Conservation (phyloP, 2,329 filamentous ascomycete genomes). For the Xylariaceae sp. region DNA sequence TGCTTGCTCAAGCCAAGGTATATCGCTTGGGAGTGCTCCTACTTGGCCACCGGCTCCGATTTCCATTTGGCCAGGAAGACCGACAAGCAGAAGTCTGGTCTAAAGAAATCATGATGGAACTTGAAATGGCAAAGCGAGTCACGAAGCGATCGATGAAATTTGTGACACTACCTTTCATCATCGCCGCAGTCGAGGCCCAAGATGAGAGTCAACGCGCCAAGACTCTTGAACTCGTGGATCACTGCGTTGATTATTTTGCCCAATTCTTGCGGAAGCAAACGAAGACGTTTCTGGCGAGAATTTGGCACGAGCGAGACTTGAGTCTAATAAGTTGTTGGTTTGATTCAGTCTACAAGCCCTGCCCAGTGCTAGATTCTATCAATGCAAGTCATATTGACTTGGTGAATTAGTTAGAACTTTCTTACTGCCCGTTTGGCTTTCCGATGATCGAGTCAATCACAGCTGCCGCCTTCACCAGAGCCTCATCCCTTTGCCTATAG, state of each 20-base stretch:
- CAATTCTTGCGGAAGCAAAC: constrained; percentile 22
- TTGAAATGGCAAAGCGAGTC: constrained; percentile 19
- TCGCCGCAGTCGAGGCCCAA: constrained; percentile 25
- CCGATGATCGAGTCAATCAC: constrained; percentile 24
- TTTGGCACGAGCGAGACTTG: constrained; percentile 27
- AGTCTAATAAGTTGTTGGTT: constrained; percentile 20
- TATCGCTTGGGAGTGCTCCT: constrained; percentile 26
- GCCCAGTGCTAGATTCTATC: constrained; percentile 18
- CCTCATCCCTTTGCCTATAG: constrained; percentile 28
- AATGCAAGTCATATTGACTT: not conserved
- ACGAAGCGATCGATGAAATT: constrained; percentile 21
- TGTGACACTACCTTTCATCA: constrained; percentile 26
- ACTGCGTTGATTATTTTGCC: constrained; percentile 22
- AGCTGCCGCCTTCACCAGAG: constrained; percentile 21
- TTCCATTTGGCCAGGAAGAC: constrained; percentile 23
- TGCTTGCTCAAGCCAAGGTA: constrained; percentile 27
- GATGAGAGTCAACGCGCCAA: constrained; percentile 11
- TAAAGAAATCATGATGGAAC: constrained; percentile 25
- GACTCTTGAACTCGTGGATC: constrained; percentile 18
- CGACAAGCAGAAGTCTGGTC: constrained; percentile 24
- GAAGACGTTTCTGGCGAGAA: constrained; percentile 21
- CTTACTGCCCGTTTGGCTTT: constrained; percentile 3
- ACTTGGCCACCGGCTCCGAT: constrained; percentile 23
- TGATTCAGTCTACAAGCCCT: constrained; percentile 25
- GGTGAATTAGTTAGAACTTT: constrained; percentile 1